These are phyloP conservation scores for Collybia mongolica DNA, from an alignment of 768 basidiomycete genomes.

Conservation along the genomic window DNA sequence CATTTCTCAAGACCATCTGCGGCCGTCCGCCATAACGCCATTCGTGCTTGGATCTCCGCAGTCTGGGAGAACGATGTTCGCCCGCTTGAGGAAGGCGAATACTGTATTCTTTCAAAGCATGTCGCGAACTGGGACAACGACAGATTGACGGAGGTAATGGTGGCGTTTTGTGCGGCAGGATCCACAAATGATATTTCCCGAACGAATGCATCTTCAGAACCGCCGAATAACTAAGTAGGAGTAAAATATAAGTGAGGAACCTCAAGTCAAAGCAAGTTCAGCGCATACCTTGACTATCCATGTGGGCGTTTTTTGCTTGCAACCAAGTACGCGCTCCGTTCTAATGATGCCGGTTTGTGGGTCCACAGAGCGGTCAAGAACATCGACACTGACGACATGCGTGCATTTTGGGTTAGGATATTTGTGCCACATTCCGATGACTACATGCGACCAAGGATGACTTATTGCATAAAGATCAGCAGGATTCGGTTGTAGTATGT, in stretches of 20 bases:
- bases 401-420: slow-evolving; percentile 93
- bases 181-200: slow-evolving; percentile 94
- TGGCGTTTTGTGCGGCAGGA: slow-evolving; percentile 75
- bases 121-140: slow-evolving; percentile 93
- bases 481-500: slow-evolving; percentile 7
- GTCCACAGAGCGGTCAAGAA: slow-evolving; percentile 82
- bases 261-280: neutral
- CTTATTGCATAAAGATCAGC: slow-evolving; percentile 39
- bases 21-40: slow-evolving; percentile 77
- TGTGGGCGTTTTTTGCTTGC: slow-evolving; percentile 86
- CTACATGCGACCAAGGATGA: slow-evolving; percentile 88
- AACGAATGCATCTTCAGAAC: slow-evolving; percentile 92
- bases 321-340: slow-evolving; percentile 87
- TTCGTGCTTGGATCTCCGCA: slow-evolving; percentile 86
- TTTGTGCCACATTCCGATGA: slow-evolving; percentile 93
- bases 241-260: slow-evolving; percentile 6
- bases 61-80: slow-evolving; percentile 82
- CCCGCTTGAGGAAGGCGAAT: slow-evolving; percentile 63
- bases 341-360: slow-evolving; percentile 84
- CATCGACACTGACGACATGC: slow-evolving; percentile 86
- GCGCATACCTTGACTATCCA: slow-evolving; percentile 89
- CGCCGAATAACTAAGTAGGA: slow-evolving; percentile 74
- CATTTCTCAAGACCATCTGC: slow-evolving; percentile 84
- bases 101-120: slow-evolving; percentile 88
- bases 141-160: slow-evolving; percentile 90